Evolutionary conservation across 2,329 filamentous ascomycete species (phyloP).

Genomic region (Aspergillus fischeri): DNA sequence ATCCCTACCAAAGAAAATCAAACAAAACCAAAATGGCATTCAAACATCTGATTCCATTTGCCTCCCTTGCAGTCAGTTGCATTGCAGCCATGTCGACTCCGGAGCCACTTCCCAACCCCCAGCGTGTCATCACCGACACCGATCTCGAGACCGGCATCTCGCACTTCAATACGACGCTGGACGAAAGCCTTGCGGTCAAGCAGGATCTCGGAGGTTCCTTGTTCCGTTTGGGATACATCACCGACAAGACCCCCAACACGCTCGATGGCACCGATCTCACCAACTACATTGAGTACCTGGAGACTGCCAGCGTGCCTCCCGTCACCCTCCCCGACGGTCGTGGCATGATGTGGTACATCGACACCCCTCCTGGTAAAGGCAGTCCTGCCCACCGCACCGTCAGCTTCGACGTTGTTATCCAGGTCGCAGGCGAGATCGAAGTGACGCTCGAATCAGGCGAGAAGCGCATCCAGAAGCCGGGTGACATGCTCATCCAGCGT

Average conservation of each 20-base stretch:
- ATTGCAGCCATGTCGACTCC: constrained; percentile 3
- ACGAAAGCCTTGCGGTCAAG: constrained; percentile 2
- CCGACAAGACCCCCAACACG: constrained; percentile 4
- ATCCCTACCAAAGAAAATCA: background rate
- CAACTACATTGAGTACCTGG: constrained; percentile 3
- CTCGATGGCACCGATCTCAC: constrained; percentile 3
- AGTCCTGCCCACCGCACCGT: constrained; percentile 5
- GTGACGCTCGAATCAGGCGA: constrained; percentile 5
- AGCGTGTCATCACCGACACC: constrained; percentile 3
- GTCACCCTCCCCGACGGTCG: constrained; percentile 2
- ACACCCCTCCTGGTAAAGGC: constrained; percentile 2
- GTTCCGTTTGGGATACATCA: constrained; percentile 3
- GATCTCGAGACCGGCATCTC: constrained; percentile 3
- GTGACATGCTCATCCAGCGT: constrained; percentile 5
- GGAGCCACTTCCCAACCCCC: constrained; percentile 2
- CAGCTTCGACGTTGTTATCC: constrained; percentile 2
- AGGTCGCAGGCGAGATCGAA: constrained; percentile 7
- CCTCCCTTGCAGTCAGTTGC: constrained; percentile 2
- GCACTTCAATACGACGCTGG: constrained; percentile 1
- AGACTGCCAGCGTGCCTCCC: constrained; percentile 3
- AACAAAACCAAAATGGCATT: constrained; percentile 1
- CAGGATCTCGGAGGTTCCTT: constrained; percentile 3
- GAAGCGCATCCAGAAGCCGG: constrained; percentile 4
- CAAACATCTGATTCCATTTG: constrained; percentile 1
- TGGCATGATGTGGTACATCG: constrained; percentile 5